phyloP scores from a whole-genome alignment of 2,329 filamentous ascomycete genomes.

The Thelonectria blattea region DNA sequence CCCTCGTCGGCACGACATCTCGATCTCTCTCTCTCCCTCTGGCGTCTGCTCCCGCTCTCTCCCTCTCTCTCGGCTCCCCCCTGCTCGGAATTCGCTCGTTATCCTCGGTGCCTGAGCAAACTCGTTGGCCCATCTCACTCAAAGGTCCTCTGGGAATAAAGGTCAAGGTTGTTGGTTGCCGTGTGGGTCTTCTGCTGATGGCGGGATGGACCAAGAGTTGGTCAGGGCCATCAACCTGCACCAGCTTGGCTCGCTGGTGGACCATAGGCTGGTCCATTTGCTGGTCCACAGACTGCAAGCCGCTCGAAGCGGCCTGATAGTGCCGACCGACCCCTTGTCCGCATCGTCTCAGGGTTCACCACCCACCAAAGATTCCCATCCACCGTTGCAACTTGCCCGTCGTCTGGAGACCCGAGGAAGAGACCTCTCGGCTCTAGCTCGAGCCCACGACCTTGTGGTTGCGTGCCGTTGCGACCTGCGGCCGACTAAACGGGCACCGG shows the following conservation, averaged over 20 bases:
- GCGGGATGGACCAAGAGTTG: slow-evolving; percentile 20
- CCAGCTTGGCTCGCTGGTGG: slow-evolving; percentile 27
- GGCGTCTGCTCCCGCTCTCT: too few relatives aligned
- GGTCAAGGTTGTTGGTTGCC: slow-evolving; percentile 16
- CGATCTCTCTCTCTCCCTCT: not conserved
- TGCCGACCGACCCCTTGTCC: slow-evolving; percentile 33
- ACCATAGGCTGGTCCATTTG: too few relatives aligned
- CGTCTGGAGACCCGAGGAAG: slow-evolving; percentile 1
- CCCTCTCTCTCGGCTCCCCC: not conserved
- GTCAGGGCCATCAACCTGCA: slow-evolving; percentile 25
- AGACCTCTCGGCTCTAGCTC: not conserved
- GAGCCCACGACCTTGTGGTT: not conserved
- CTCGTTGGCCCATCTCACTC: not conserved
- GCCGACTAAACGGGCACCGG: slow-evolving; percentile 1
- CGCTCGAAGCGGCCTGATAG: slow-evolving; percentile 33
- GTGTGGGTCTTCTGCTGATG: slow-evolving; percentile 16
- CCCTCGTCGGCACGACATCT: too few relatives aligned
- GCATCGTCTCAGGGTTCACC: slow-evolving; percentile 31
- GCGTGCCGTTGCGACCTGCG: not conserved
- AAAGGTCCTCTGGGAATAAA: slow-evolving; percentile 2
- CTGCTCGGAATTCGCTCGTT: not conserved
- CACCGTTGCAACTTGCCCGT: not conserved
- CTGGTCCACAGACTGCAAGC: slow-evolving; percentile 31
- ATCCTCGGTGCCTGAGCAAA: not conserved
- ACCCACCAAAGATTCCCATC: slow-evolving; percentile 24